A percentile compares a stretch with the other conserved stretches of the same genome.
Evolutionary conservation across 257 asterid genomes (phyloP).

Genomic region (Petunia axillaris): DNA sequence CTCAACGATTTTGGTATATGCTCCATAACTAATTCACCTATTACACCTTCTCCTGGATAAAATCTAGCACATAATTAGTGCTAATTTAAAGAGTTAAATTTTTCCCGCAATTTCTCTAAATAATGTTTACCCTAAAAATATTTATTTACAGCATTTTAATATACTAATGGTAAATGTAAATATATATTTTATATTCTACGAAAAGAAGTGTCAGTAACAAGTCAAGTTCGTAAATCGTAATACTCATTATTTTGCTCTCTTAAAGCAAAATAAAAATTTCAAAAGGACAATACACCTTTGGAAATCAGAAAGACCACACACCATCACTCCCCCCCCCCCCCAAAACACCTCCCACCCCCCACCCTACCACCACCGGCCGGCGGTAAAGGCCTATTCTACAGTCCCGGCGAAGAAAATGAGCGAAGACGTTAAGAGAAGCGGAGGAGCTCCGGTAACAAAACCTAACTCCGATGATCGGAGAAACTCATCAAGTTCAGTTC

Average conservation of each 20-base stretch:
- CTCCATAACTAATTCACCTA: no score
- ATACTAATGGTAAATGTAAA: no score
- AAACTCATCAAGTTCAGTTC: conserved; percentile 51
- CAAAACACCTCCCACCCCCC: neutral
- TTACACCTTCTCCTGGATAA: no score
- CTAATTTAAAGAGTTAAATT: no score
- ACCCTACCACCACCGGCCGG: neutral
- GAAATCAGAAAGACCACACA: conserved; percentile 31
- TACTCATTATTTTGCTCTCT: neutral
- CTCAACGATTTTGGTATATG: no score
- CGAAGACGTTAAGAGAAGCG: conserved; percentile 68
- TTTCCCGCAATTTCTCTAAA: no score
- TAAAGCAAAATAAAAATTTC: neutral
- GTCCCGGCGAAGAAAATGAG: conserved; percentile 51
- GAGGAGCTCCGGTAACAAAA: conserved; percentile 52
- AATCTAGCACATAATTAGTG: no score
- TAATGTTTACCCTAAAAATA: no score
- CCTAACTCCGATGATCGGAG: conserved; percentile 62
- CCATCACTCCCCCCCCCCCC: neutral
- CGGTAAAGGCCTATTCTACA: neutral
- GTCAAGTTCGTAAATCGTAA: neutral
- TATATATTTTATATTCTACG: neutral
- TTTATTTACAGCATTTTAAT: no score
- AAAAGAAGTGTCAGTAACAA: neutral
- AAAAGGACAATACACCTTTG: neutral